Conservation (phyloP, 2,329 filamentous ascomycete species). For the Ceratocystis albifundus region DNA sequence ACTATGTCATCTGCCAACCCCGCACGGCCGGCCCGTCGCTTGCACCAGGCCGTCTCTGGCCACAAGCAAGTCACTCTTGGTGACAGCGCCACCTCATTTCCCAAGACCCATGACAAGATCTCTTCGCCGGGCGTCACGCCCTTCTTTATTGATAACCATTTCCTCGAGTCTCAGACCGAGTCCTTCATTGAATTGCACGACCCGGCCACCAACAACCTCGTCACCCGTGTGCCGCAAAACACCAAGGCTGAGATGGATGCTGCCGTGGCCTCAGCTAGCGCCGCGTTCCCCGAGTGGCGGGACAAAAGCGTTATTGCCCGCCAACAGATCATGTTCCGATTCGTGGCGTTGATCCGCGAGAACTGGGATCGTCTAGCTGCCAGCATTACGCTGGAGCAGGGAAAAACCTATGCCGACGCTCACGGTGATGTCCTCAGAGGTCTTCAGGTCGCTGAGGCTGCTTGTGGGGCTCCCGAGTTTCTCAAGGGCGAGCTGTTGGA, state of each 20-base stretch:
- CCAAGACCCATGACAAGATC: conserved; percentile 61
- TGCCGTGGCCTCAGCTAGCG: conserved; percentile 62
- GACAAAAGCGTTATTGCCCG: conserved; percentile 59
- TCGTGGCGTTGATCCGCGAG: conserved; percentile 65
- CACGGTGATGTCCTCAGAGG: conserved; percentile 71
- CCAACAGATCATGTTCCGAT: conserved; percentile 82
- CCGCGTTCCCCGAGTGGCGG: conserved; percentile 64
- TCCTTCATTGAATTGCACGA: conserved; percentile 72
- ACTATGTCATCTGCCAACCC: conserved; percentile 26
- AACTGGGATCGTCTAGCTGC: conserved; percentile 77
- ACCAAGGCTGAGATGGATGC: conserved; percentile 66
- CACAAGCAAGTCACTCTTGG: conserved; percentile 35
- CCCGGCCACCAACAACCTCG: conserved; percentile 74
- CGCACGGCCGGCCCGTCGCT: conserved; percentile 41
- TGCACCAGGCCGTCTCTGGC: conserved; percentile 33
- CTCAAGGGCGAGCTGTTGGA: conserved; percentile 75
- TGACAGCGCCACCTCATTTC: conserved; percentile 50
- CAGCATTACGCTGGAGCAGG: conserved; percentile 77
- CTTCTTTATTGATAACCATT: conserved; percentile 74
- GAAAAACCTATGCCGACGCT: conserved; percentile 77
- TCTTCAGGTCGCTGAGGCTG: conserved; percentile 73
- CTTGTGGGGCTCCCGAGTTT: conserved; percentile 68
- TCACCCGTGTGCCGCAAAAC: conserved; percentile 72
- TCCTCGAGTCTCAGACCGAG: conserved; percentile 54
- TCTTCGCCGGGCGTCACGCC: conserved; percentile 56